A percentile compares a stretch with the other conserved stretches of the same genome.
Conservation (phyloP, 148 eudicot genomes). For the Selenicereus undatus region DNA sequence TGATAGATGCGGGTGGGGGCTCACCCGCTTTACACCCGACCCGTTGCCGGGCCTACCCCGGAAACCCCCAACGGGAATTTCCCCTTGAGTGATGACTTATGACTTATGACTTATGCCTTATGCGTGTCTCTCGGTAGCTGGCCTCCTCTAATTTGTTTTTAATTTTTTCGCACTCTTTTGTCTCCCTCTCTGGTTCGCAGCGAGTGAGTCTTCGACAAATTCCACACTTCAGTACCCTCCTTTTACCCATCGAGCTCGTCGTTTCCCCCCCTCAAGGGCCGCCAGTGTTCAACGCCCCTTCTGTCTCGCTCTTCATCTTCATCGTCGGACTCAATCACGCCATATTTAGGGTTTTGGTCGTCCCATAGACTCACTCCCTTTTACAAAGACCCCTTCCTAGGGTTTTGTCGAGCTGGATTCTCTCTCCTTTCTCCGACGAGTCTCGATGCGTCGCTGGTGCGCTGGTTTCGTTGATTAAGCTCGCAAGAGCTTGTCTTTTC, state of each 20-base stretch:
- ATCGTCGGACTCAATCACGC: conserved; percentile 8
- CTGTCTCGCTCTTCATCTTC: conserved; percentile 3
- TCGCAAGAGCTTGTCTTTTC: background rate
- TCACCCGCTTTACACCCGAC: too few species aligned
- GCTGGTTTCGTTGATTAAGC: conserved; percentile 48
- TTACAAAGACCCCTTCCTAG: conserved; percentile 10
- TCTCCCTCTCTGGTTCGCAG: too few species aligned
- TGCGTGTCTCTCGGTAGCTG: too few species aligned
- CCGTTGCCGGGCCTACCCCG: too few species aligned
- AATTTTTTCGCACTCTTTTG: too few species aligned
- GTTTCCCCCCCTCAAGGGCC: conserved; percentile 3
- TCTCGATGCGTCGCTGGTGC: conserved; percentile 44
- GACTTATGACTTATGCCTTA: too few species aligned
- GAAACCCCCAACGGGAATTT: too few species aligned
- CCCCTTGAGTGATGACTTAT: too few species aligned
- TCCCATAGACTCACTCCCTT: background rate
- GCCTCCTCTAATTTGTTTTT: too few species aligned
- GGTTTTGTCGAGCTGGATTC: conserved; percentile 45
- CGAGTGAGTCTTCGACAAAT: too few species aligned
- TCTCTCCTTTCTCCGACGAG: conserved; percentile 19
- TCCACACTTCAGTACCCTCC: background rate
- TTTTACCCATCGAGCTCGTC: background rate
- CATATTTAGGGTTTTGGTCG: conserved; percentile 30
- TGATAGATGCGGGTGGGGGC: too few species aligned
- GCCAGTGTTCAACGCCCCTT: background rate